Percentiles rank a stretch among this genome's conserved stretches.
These are phyloP conservation scores for Hypoxylon sp. DNA, from an alignment of 2,329 filamentous ascomycete genomes.

Conservation along the genomic window DNA sequence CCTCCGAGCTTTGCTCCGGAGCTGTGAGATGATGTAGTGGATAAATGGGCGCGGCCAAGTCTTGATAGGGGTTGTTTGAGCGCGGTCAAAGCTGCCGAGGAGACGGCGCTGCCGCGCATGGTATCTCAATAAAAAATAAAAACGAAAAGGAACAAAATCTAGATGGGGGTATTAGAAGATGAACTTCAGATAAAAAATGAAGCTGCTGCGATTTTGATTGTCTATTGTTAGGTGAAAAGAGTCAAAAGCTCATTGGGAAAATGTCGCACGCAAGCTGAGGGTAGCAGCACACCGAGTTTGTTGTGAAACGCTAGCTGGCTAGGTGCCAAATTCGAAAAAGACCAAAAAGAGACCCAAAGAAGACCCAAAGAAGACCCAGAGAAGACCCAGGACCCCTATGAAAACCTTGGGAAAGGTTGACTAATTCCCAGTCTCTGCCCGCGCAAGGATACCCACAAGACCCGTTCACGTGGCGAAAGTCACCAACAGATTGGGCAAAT, in stretches of 20 bases:
- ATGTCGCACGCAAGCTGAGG: constrained; percentile 41
- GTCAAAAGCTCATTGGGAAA: constrained; percentile 27
- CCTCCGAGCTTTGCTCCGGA: constrained; percentile 40
- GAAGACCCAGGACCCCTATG: constrained; percentile 7
- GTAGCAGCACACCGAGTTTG: constrained; percentile 26
- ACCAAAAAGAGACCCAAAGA: constrained; percentile 4
- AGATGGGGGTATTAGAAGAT: neutral
- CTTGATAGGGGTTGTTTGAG: constrained; percentile 49
- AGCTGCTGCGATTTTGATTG: neutral
- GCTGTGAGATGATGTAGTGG: constrained; percentile 46
- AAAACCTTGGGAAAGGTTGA: constrained; percentile 1
- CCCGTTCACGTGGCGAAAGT: constrained; percentile 32
- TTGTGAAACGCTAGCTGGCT: constrained; percentile 22
- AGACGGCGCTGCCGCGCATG: constrained; percentile 51
- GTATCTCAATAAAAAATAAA: constrained; percentile 36
- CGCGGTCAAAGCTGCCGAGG: constrained; percentile 50
- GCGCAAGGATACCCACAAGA: constrained; percentile 11
- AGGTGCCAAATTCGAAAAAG: constrained; percentile 6
- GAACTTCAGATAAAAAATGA: constrained; percentile 1
- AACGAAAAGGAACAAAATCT: constrained; percentile 9
- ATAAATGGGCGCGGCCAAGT: constrained; percentile 47
- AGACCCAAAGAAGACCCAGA: neutral
- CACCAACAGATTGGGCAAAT: constrained; percentile 12
- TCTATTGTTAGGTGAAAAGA: constrained; percentile 29
- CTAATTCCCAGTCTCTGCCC: constrained; percentile 4